Evolutionary conservation across 192 early-diverging fungal species (phyloP).

Genomic region (Oehlia diaphana): DNA sequence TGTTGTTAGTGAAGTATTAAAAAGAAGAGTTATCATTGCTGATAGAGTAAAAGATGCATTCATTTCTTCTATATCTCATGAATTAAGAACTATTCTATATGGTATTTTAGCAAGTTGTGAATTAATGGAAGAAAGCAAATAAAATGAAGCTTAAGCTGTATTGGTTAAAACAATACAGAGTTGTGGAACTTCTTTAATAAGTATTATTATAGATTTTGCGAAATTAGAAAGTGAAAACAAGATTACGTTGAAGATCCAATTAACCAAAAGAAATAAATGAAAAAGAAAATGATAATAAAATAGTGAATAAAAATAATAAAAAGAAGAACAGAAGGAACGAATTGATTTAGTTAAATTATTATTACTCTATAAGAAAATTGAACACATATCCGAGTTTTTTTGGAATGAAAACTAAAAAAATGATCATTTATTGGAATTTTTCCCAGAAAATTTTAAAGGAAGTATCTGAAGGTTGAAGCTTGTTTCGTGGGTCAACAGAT

Average conservation of each 20-base stretch:
- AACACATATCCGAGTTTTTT: too few species aligned
- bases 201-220: slow-evolving; percentile 31
- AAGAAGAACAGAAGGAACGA: too few species aligned
- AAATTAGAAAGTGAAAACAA: slow-evolving; percentile 29
- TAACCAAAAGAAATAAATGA: too few species aligned
- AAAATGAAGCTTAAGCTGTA: slow-evolving; percentile 33
- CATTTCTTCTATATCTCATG: slow-evolving; percentile 45
- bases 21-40: slow-evolving; percentile 45
- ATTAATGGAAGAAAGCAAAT: slow-evolving; percentile 7
- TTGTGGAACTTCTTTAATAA: slow-evolving; percentile 37
- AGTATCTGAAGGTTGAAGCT: slow-evolving; percentile 9
- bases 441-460: slow-evolving; percentile 1
- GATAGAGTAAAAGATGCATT: slow-evolving; percentile 50
- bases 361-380: too few species aligned
- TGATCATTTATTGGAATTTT: too few species aligned
- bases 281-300: too few species aligned
- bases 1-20: slow-evolving; percentile 43
- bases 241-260: not conserved
- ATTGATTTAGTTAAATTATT: not conserved
- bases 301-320: too few species aligned
- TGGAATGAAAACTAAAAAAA: too few species aligned
- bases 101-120: slow-evolving; percentile 40
- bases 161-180: slow-evolving; percentile 32
- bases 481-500: slow-evolving; percentile 19
- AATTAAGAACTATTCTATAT: slow-evolving; percentile 54